Base-by-base conservation (phyloP, 192 early-diverging fungal genomes). In the Podila epicladia region DNA sequence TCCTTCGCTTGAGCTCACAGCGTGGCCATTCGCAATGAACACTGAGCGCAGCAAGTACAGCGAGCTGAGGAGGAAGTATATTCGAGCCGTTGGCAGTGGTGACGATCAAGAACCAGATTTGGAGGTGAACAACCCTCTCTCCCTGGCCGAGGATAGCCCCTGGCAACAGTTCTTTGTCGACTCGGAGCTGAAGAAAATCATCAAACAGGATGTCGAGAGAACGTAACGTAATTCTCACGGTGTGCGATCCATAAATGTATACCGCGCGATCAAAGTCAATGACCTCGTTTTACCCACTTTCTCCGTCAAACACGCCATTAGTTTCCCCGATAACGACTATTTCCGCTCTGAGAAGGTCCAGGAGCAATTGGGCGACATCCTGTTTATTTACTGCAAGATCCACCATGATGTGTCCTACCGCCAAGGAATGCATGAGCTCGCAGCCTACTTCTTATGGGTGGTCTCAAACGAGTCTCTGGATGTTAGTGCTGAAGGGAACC, bases 351-450 rank as follows among this genome's bases (percentile, higher is more conserved):
- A 84, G 28, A 75, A 77, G 1, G 90, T 92, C 29, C 96, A 95
- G 70, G 85, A 85, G 58, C 77, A 89, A 45, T 79, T 99, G 85
- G 82, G 87, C 3, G 92, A 94, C 69, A 92, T 98, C 37, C 82
- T 99, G 31, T 97, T 99, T 69, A 92, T 98, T 33, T 97, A 95
- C 76, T 94, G 94, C 82, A 96, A 96, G 74, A 86, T 96, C 75
- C 92, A 99, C 72, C 85, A 88, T 17, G 91, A 91, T 35, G 87
- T 98, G n/a, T 92, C 93, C 20, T 99, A 99, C 84, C 90, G 97
- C 49, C 97, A 99, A 78, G 97, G 97, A 32, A 99, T 99, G 97
- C 97, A 99, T 74, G 97, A 99, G 80, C 71, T 99, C 29, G 77
- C 96, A 17, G 97, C 95, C 0, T 94, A 95, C 24, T 84, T 98